These are phyloP conservation scores for Cocos nucifera DNA, from an alignment of 176 grass and related monocot genomes.

Conservation along the genomic window DNA sequence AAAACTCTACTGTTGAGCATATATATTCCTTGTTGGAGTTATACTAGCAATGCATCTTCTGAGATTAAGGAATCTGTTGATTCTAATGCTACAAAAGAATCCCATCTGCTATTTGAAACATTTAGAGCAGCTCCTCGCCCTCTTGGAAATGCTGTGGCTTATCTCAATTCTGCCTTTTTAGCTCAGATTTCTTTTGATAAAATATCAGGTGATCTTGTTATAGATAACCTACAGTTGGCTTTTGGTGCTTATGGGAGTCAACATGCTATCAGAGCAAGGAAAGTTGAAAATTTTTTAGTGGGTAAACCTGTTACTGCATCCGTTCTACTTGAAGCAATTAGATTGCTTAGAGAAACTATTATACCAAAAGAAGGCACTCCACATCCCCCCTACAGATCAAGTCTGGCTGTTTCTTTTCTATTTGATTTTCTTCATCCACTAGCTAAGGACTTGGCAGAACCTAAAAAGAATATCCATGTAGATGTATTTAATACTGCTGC, in stretches of 20 bases:
- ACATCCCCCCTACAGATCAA: constrained; percentile 70
- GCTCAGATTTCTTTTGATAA: constrained; percentile 42
- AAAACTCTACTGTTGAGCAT: constrained; percentile 57
- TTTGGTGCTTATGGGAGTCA: constrained; percentile 80
- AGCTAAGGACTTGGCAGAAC: constrained; percentile 23
- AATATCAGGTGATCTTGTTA: constrained; percentile 32
- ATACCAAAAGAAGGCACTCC: constrained; percentile 54
- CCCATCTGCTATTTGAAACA: constrained; percentile 62
- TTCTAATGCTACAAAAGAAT: constrained; percentile 5
- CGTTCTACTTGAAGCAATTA: constrained; percentile 58
- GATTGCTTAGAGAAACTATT: constrained; percentile 49
- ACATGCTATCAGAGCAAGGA: constrained; percentile 74
- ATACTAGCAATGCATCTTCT: neutral
- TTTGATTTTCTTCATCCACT: constrained; percentile 66
- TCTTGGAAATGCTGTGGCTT: constrained; percentile 62
- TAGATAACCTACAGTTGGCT: constrained; percentile 39
- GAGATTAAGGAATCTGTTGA: constrained; percentile 1
- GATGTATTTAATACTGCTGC: constrained; percentile 12
- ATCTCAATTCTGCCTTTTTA: constrained; percentile 83
- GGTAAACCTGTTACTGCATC: constrained; percentile 55
- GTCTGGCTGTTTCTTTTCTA: constrained; percentile 75
- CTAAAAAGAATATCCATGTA: constrained; percentile 17
- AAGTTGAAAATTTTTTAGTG: constrained; percentile 60
- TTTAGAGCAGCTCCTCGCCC: constrained; percentile 63
- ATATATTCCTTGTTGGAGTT: constrained; percentile 44